phyloP scores from a whole-genome alignment of 257 asterid species.

The Solanum chaucha region DNA sequence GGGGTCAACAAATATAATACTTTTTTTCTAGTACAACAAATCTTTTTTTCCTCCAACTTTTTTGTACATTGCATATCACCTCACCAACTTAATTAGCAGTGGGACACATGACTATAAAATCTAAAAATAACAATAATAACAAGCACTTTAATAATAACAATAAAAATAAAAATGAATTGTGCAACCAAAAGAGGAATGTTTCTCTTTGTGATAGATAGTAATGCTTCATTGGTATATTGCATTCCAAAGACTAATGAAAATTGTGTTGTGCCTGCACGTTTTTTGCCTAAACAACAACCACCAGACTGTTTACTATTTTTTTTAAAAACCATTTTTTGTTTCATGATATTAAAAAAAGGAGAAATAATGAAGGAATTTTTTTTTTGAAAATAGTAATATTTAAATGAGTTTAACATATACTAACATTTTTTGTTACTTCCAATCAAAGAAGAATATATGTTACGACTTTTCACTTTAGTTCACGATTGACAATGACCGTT shows the following conservation, averaged over 20 bases:
- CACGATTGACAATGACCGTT: too few species aligned
- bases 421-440: not conserved
- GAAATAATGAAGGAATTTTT: too few species aligned
- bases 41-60: not conserved
- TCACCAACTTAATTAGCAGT: not conserved
- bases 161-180: not conserved
- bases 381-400: not conserved
- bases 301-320: not conserved
- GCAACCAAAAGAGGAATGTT: not conserved
- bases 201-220: not conserved
- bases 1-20: not conserved
- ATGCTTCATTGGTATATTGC: not conserved
- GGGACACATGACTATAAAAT: not conserved
- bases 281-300: not conserved
- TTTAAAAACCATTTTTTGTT: not conserved
- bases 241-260: not conserved
- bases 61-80: not conserved
- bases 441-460: not conserved
- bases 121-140: not conserved
- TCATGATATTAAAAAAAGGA: not conserved
- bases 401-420: not conserved
- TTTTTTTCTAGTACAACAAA: not conserved
- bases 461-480: not conserved
- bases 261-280: conserved; percentile 26
- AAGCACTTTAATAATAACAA: not conserved